Percentiles rank a stretch among this genome's conserved stretches.
Conservation (phyloP, 2,329 filamentous ascomycete genomes). For the Pleomassaria siparia region DNA sequence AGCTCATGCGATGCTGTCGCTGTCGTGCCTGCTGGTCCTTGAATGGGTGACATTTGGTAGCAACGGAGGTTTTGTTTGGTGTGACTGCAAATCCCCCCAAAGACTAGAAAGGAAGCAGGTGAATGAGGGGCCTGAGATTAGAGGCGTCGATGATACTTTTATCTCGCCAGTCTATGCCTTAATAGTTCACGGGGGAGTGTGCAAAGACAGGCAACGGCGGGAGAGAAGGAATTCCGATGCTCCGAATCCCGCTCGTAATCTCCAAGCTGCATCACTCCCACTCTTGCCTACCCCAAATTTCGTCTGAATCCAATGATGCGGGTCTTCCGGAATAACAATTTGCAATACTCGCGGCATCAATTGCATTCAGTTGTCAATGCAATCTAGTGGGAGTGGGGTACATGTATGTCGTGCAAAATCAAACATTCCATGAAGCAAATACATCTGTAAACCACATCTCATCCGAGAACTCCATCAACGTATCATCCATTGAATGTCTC, state of each 20-base stretch:
- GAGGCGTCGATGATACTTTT: neutral
- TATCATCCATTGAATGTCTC: slow-evolving; percentile 1
- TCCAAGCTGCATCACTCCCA: neutral
- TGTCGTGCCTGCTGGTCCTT: no score
- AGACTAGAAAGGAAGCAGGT: neutral
- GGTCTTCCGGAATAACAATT: no score
- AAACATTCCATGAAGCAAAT: slow-evolving; percentile 5
- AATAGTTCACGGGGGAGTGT: neutral
- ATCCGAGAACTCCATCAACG: slow-evolving; percentile 7
- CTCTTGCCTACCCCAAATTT: neutral
- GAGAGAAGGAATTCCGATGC: slow-evolving; percentile 1
- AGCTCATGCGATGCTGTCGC: neutral
- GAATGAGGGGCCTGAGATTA: neutral
- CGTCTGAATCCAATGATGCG: neutral
- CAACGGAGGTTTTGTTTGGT: no score
- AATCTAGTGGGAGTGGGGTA: no score
- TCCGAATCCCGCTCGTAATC: slow-evolving; percentile 22
- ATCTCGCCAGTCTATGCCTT: neutral
- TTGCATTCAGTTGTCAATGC: no score
- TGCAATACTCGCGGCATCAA: no score
- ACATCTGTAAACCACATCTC: slow-evolving; percentile 15
- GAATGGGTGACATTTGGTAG: no score
- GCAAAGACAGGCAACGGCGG: neutral
- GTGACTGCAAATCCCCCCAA: no score
- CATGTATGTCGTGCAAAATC: no score